Conservation (phyloP, 768 basidiomycete genomes). For the Collybia nuda region DNA sequence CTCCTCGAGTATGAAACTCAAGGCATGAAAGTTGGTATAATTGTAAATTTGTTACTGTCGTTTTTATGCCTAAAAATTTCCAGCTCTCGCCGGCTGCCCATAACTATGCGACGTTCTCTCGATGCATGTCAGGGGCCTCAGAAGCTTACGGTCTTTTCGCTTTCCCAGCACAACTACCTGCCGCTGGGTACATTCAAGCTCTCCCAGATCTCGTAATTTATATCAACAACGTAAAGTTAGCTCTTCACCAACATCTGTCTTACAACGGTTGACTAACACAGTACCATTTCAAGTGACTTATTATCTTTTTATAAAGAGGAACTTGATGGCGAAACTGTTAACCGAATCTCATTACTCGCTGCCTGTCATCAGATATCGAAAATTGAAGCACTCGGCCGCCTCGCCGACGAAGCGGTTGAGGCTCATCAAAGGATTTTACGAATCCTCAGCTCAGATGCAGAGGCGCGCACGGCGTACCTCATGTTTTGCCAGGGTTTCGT, state of each 20-base stretch:
- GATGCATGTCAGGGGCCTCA: constrained; percentile 29
- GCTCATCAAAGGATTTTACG: constrained; percentile 20
- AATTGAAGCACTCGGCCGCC: constrained; percentile 17
- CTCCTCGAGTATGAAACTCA: constrained; percentile 29
- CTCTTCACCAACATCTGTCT: neutral
- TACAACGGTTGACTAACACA: neutral
- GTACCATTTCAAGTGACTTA: constrained; percentile 27
- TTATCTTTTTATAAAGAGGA: constrained; percentile 44
- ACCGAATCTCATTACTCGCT: constrained; percentile 32
- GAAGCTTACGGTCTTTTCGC: constrained; percentile 34
- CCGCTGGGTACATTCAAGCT: constrained; percentile 33
- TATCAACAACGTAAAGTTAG: constrained; percentile 36
- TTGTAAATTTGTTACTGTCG: neutral
- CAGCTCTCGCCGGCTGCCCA: constrained; percentile 11
- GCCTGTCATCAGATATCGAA: constrained; percentile 20
- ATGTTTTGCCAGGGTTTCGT: constrained; percentile 20
- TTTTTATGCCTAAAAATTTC: neutral
- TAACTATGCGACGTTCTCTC: constrained; percentile 19
- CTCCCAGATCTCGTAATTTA: constrained; percentile 34
- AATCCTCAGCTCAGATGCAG: constrained; percentile 18
- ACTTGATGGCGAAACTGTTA: constrained; percentile 27
- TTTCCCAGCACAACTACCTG: constrained; percentile 30
- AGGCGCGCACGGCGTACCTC: neutral
- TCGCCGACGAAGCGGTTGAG: constrained; percentile 23
- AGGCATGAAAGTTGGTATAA: constrained; percentile 21